Conservation (phyloP, 2,329 filamentous ascomycete genomes). For the Fusarium papillatum region DNA sequence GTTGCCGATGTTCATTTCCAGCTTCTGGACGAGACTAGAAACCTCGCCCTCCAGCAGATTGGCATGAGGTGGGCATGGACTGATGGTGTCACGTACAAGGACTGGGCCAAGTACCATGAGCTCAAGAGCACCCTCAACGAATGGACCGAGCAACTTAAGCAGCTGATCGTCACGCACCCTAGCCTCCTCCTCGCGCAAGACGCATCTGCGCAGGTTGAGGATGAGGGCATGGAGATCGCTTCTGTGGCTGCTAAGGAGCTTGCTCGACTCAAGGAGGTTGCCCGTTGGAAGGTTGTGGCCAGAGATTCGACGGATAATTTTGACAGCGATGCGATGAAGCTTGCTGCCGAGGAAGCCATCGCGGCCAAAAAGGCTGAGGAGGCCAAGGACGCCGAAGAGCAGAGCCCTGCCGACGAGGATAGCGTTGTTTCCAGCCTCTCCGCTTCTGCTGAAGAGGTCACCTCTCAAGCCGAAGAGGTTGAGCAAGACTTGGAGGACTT, state of each 20-base stretch:
- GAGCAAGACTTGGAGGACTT: constrained; percentile 39
- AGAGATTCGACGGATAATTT: constrained; percentile 85
- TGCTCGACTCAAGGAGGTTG: constrained; percentile 84
- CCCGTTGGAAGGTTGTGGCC: constrained; percentile 84
- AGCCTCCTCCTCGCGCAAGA: constrained; percentile 77
- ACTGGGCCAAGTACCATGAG: constrained; percentile 96
- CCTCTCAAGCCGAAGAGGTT: constrained; percentile 21
- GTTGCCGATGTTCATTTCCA: constrained; percentile 86
- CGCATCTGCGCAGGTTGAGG: constrained; percentile 78
- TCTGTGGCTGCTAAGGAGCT: constrained; percentile 86
- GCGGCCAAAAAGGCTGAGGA: constrained; percentile 40
- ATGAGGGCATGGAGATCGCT: constrained; percentile 84
- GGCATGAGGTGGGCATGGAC: constrained; percentile 97
- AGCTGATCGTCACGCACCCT: constrained; percentile 80
- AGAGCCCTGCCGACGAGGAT: constrained; percentile 45
- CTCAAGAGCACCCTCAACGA: constrained; percentile 86
- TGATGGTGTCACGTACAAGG: constrained; percentile 95
- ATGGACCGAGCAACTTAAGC: constrained; percentile 87
- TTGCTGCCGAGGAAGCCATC: constrained; percentile 60
- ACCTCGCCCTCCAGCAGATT: constrained; percentile 89
- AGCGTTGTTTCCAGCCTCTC: constrained; percentile 27
- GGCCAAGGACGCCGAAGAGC: constrained; percentile 40
- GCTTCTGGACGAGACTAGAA: constrained; percentile 85
- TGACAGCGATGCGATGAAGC: constrained; percentile 73
- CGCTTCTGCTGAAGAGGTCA: constrained; percentile 22